Base-by-base conservation (phyloP, 2,329 filamentous ascomycete genomes). In the Arthroderma sp. region DNA sequence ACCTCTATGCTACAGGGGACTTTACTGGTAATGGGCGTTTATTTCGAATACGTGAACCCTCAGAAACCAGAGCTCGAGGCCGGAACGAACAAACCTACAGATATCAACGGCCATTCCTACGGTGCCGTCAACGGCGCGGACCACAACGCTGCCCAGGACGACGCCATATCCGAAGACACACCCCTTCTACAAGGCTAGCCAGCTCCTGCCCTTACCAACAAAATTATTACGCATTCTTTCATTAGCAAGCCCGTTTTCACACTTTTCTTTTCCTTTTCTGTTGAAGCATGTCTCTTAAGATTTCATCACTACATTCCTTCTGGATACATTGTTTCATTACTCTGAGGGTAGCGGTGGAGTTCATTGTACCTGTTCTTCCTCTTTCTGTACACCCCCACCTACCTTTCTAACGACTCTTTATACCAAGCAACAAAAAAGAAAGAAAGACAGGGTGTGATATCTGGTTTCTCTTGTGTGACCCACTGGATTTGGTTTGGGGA, bases 1-100 rank as follows among this genome's bases (percentile, higher is more conserved):
- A 95, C 91, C 0, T 93, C 91, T 1, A 73, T 78, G 58, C 80
- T 97, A 76, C 93, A 98, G 70, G 91, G 90, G 17, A 79, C 82
- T 8, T 74, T 98, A 57, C 77, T 98, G 43, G 76, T 70, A 23
- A 87, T 98, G 86, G 89, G 84, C 21, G 80, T 95, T 60, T 83
- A 81, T 64, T 97, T 91, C 67, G 73, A 74, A 59, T 74, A 73
- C 61, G 63, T 74, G 35, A 68, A 68, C 2, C 70, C 71, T 0
- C 64, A 69, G 79, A 90, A 71, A 47, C 66, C 63, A 56, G 64
- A 63, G 55, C 70, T 54, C 19, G 54, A n/a, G 57, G 19, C 15
- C 35, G 21, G 31, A 21, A 17, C 8, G 33, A 41, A 39, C 33
- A 54, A 38, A 11, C 11, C 33, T 9, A 39, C 28, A 15, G 33